Conservation (phyloP, 257 asterid genomes). For the Misopates orontium region DNA sequence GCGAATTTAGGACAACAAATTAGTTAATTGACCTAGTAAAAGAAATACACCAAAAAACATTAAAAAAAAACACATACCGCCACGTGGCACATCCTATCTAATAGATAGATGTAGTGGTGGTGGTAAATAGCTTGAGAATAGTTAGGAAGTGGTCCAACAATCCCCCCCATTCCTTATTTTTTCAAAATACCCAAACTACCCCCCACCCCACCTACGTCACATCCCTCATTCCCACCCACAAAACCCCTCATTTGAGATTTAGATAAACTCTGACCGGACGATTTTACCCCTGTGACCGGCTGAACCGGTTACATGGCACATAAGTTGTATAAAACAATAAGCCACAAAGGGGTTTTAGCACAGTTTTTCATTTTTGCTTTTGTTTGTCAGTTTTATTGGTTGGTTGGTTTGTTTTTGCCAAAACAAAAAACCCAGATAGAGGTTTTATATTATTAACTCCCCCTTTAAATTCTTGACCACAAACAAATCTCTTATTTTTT, state of each 20-base stretch:
- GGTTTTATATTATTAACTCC: slow-evolving; percentile 35
- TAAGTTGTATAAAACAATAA: slow-evolving; percentile 27
- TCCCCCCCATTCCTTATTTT: background rate
- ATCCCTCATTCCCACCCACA: slow-evolving; percentile 30
- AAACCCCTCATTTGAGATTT: slow-evolving; percentile 19
- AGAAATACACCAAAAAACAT: background rate
- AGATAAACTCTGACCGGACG: slow-evolving; percentile 12
- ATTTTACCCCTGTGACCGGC: slow-evolving; percentile 14
- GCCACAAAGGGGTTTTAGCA: slow-evolving; percentile 42
- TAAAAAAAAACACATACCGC: slow-evolving; percentile 5
- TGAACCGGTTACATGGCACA: slow-evolving; percentile 27
- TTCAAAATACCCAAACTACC: background rate
- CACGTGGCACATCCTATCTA: slow-evolving; percentile 43
- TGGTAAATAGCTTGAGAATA: slow-evolving; percentile 31
- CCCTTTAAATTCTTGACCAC: slow-evolving; percentile 4
- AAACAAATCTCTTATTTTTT: background rate
- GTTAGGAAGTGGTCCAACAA: slow-evolving; percentile 47
- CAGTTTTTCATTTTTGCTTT: slow-evolving; percentile 17
- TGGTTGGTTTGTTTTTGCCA: slow-evolving; percentile 36
- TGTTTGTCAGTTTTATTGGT: slow-evolving; percentile 6
- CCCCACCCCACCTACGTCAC: slow-evolving; percentile 9
- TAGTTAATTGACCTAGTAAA: background rate
- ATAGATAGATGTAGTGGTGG: slow-evolving; percentile 34
- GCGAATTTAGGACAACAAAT: background rate
- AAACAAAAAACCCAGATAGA: slow-evolving; percentile 49